Evolutionary conservation across 1,139 yeast genomes (phyloP).

Genomic region (Wickerhamomyces sp.): DNA sequence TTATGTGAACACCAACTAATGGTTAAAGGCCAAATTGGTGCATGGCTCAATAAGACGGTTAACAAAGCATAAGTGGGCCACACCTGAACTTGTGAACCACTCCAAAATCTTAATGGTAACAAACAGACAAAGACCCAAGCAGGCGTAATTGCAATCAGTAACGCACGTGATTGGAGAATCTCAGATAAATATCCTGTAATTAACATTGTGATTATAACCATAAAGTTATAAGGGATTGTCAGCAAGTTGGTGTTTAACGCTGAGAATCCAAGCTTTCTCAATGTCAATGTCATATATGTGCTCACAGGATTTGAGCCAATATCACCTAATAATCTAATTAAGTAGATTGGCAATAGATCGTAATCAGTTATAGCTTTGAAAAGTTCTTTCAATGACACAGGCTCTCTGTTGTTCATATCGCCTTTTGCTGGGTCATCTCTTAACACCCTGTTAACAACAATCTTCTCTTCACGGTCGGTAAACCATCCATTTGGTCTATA

Average conservation of each 20-base stretch:
- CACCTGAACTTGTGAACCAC: slow-evolving; percentile 38
- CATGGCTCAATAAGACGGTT: slow-evolving; percentile 43
- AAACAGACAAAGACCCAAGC: slow-evolving; percentile 23
- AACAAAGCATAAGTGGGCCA: slow-evolving; percentile 53
- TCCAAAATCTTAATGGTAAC: slow-evolving; percentile 46
- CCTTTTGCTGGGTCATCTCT: slow-evolving; percentile 53
- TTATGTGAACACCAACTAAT: slow-evolving; percentile 61
- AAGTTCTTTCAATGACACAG: not conserved
- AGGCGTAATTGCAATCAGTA: slow-evolving; percentile 34
- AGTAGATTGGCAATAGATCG: slow-evolving; percentile 57
- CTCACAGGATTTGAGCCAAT: slow-evolving; percentile 39
- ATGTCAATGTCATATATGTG: slow-evolving; percentile 48
- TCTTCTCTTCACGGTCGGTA: slow-evolving; percentile 55
- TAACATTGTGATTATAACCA: slow-evolving; percentile 37
- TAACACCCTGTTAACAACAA: slow-evolving; percentile 56
- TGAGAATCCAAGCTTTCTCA: slow-evolving; percentile 49
- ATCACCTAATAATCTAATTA: slow-evolving; percentile 43
- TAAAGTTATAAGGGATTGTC: slow-evolving; percentile 42
- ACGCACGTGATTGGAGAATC: slow-evolving; percentile 33
- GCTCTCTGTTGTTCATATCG: not conserved
- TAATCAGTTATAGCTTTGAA: slow-evolving; percentile 40
- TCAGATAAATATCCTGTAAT: slow-evolving; percentile 39
- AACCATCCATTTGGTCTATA: slow-evolving; percentile 58
- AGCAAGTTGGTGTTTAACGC: slow-evolving; percentile 51
- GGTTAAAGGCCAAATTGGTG: slow-evolving; percentile 50